Base-by-base conservation (phyloP, 352 stramenopile genomes). In the Aphanomyces cochlioides region DNA sequence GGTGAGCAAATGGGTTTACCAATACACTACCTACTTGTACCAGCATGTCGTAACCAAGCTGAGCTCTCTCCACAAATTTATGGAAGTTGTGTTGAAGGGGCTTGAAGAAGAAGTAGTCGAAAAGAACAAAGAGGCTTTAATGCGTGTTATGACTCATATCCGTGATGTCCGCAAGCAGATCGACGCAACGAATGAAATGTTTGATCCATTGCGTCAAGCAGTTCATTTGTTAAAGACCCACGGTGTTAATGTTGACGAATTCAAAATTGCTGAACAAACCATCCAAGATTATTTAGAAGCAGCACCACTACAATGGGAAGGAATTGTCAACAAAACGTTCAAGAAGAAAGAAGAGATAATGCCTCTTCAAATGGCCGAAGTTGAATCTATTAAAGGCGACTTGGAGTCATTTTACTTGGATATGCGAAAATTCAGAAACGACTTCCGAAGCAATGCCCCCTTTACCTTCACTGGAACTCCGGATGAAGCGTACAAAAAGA, bases 291-390 rank as follows among this genome's bases (percentile, higher is more conserved):
- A 98, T 75, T 76, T 99, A 21, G 96, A 99, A 72, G 94, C 97
- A 36, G 93, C 93, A 17, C 95, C 95, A 7, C 91, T 98, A 82
- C 90, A 97, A 64, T 99, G 96, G 96, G 96, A 99, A 72, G 93
- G 83, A 5, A 96, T 98, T n/a, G 92, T 98, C 37, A 99, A 98
- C 77, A 98, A 98, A 75, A 98, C 95, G 19, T 99, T 98, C 77
- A 97, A 97, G 74, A 98, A 98, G 75, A 99, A 99, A 69, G 96
- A 99, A 78, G 93, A 98, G 73, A 99, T 99, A 68, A 87, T 98
- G 79, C 95, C 95, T 5, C 83, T 99, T 48, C 96, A 99, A 81
- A 98, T 98, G 86, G 81, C 92, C 15, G 93, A 98, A 67, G 92
- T 98, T 12, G 91, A 98, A 67, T 86, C 84, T 34, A 96, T 98